These are phyloP conservation scores for Vitis hybrid DNA, from an alignment of 177 flowering plant genomes.

Conservation along the genomic window DNA sequence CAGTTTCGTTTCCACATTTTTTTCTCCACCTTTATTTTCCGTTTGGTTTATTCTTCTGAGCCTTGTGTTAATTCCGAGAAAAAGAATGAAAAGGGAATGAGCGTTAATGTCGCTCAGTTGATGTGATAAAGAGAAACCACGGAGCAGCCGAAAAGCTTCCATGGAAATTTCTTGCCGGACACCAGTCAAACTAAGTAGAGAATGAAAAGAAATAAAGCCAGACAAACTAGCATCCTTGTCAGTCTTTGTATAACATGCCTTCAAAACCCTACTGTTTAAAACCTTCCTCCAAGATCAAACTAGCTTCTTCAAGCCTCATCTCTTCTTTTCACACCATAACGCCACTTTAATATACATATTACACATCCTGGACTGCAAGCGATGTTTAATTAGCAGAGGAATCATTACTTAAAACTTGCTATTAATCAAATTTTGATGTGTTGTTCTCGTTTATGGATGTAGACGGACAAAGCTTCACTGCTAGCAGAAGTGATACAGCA, in stretches of 20 bases:
- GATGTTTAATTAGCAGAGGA: too few species aligned
- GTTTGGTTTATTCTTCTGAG: conserved; percentile 13
- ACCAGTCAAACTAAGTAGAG: conserved; percentile 19
- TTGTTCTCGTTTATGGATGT: neutral
- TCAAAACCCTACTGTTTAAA: conserved; percentile 4
- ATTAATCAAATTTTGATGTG: neutral
- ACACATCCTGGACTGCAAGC: too few species aligned
- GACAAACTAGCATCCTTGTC: conserved; percentile 46
- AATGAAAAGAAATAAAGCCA: conserved; percentile 20
- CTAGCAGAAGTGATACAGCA: conserved; percentile 96
- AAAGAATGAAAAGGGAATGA: conserved; percentile 18
- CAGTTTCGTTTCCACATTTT: conserved; percentile 1
- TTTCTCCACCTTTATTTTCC: neutral
- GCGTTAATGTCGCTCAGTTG: conserved; percentile 39
- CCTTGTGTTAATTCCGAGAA: conserved; percentile 58
- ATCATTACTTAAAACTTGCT: too few species aligned
- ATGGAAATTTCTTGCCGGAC: conserved; percentile 44
- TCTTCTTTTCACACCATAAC: neutral
- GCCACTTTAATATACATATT: too few species aligned
- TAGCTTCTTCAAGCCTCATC: neutral
- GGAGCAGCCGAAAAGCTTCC: conserved; percentile 40
- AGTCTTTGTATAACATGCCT: conserved; percentile 18
- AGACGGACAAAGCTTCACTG: conserved; percentile 98
- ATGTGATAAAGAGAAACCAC: conserved; percentile 45
- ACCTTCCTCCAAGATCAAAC: neutral